These are phyloP conservation scores for Teratosphaeria viscida DNA, from an alignment of 2,329 filamentous ascomycete species.

Conservation along the genomic window DNA sequence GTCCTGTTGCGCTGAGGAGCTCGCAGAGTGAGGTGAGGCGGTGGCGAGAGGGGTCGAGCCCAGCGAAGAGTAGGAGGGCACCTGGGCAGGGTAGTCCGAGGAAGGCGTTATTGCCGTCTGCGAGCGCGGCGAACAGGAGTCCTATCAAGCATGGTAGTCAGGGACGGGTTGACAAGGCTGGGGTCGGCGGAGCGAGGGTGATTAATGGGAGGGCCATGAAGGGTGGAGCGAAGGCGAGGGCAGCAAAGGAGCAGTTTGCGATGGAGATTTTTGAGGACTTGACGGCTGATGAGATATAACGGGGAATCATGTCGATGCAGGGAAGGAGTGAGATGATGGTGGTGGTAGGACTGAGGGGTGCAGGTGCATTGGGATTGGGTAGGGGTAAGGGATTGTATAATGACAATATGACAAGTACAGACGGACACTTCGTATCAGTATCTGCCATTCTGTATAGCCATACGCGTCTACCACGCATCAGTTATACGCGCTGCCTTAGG, in stretches of 20 bases:
- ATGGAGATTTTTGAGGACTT: conserved; percentile 22
- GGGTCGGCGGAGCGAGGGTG: not conserved
- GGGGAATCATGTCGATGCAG: not conserved
- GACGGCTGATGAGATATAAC: conserved; percentile 12
- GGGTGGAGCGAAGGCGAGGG: conserved; percentile 1
- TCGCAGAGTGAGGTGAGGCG: conserved; percentile 5
- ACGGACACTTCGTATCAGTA: no score
- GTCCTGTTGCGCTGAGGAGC: conserved; percentile 1
- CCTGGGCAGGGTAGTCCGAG: not conserved
- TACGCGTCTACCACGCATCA: not conserved
- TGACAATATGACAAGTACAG: not conserved
- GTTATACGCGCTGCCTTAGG: no score
- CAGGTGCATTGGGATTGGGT: not conserved
- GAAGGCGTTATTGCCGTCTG: conserved; percentile 4
- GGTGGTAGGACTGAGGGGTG: not conserved
- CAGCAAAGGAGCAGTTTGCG: conserved; percentile 15
- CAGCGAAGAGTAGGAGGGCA: not conserved
- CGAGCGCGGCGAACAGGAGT: conserved; percentile 6
- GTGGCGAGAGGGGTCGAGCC: not conserved
- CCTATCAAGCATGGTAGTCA: conserved; percentile 4
- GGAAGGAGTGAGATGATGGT: not conserved
- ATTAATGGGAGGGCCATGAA: conserved; percentile 9
- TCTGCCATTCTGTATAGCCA: not conserved
- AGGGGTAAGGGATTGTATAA: not conserved
- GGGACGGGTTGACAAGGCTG: conserved; percentile 1